Conservation (phyloP, 31 red algal genomes). For the Odonthalia washingtoniensis region DNA sequence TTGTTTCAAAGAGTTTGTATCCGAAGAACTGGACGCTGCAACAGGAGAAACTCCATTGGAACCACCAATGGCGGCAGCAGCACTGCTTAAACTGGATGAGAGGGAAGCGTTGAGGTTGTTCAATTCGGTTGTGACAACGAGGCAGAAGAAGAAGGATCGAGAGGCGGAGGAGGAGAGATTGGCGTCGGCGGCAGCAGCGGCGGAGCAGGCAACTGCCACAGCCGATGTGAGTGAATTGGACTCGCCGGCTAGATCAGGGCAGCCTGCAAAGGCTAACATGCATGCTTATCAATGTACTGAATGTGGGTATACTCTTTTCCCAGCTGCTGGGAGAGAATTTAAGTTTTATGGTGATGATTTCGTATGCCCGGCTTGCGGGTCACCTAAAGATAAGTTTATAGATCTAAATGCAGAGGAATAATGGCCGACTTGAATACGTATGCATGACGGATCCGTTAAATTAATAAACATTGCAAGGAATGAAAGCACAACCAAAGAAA, state of each 20-base stretch:
- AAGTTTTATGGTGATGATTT: slow-evolving; percentile 97
- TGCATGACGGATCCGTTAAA: too few species aligned
- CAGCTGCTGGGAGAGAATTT: slow-evolving; percentile 91
- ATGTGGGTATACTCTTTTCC: slow-evolving; percentile 97
- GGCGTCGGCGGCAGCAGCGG: slow-evolving; percentile 51
- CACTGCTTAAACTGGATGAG: slow-evolving; percentile 59
- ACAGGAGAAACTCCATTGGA: slow-evolving; percentile 52
- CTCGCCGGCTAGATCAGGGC: slow-evolving; percentile 58
- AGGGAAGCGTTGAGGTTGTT: slow-evolving; percentile 62
- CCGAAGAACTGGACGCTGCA: slow-evolving; percentile 50
- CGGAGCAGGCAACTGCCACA: slow-evolving; percentile 52
- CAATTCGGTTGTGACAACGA: slow-evolving; percentile 44
- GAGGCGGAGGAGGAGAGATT: slow-evolving; percentile 47
- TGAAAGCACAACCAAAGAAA: too few species aligned
- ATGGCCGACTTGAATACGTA: too few species aligned
- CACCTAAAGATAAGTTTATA: slow-evolving; percentile 91
- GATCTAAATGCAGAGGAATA: slow-evolving; percentile 78
- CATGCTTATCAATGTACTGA: slow-evolving; percentile 93
- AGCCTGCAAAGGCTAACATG: slow-evolving; percentile 67
- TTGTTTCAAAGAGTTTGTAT: slow-evolving; percentile 77
- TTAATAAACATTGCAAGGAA: too few species aligned
- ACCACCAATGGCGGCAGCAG: slow-evolving; percentile 61
- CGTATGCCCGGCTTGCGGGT: slow-evolving; percentile 92
- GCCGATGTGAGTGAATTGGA: slow-evolving; percentile 52
- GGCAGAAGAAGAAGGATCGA: not conserved